These are phyloP conservation scores for Fusarium chlamydosporum DNA, from an alignment of 2,329 filamentous ascomycete genomes.

Conservation along the genomic window DNA sequence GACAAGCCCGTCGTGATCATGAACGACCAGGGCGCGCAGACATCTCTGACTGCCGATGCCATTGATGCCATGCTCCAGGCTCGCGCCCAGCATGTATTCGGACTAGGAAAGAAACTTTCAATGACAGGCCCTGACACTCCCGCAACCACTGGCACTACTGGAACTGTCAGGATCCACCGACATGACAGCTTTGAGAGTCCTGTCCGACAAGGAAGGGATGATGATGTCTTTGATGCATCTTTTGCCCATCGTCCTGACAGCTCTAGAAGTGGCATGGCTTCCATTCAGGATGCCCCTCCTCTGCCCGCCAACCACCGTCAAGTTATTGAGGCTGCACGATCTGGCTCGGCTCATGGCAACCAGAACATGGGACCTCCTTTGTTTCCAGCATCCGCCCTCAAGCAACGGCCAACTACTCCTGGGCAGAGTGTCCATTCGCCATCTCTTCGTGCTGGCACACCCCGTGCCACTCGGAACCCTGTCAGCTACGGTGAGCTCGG, in stretches of 20 bases:
- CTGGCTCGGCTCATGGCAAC: conserved; percentile 64
- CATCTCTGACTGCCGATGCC: conserved; percentile 82
- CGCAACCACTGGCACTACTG: conserved; percentile 56
- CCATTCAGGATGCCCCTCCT: conserved; percentile 70
- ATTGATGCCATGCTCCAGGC: conserved; percentile 81
- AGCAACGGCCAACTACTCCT: conserved; percentile 72
- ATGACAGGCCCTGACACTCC: conserved; percentile 53
- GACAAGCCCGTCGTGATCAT: conserved; percentile 62
- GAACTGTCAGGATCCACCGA: conserved; percentile 61
- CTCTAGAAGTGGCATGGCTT: conserved; percentile 73
- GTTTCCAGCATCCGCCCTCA: conserved; percentile 81
- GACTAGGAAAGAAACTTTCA: conserved; percentile 57
- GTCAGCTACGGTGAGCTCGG: conserved; percentile 64
- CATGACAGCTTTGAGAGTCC: conserved; percentile 66
- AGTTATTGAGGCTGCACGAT: conserved; percentile 83
- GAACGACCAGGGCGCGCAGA: conserved; percentile 83
- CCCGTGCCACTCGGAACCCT: conserved; percentile 63
- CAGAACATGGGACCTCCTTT: conserved; percentile 86
- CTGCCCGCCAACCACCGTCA: conserved; percentile 86
- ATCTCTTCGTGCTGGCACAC: conserved; percentile 60
- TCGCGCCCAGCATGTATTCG: conserved; percentile 39
- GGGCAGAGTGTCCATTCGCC: conserved; percentile 64
- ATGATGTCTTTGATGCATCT: conserved; percentile 58
- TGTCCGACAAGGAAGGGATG: conserved; percentile 58
- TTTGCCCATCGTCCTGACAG: conserved; percentile 75